Conservation (phyloP, 1,284 basidiomycete species). For the Bondarzewia mesenterica region DNA sequence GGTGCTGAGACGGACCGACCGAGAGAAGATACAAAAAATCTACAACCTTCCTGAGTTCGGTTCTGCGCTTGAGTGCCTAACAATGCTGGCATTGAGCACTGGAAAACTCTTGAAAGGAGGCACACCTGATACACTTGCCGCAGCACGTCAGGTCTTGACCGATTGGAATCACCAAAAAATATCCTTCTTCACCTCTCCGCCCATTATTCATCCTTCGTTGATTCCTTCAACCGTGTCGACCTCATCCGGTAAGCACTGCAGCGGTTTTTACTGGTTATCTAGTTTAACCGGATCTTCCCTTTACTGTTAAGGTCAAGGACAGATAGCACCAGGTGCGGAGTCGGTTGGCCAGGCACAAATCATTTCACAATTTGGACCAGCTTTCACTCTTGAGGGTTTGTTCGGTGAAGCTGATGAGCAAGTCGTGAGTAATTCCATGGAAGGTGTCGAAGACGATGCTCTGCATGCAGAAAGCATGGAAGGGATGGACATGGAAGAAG, state of each 20-base stretch:
- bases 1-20: slow-evolving; percentile 67
- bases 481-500: slow-evolving; percentile 4
- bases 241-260: slow-evolving; percentile 1
- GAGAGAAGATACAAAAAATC: slow-evolving; percentile 65
- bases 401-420: slow-evolving; percentile 63
- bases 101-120: slow-evolving; percentile 90
- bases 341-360: slow-evolving; percentile 71
- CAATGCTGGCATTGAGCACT: slow-evolving; percentile 83
- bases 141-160: slow-evolving; percentile 78
- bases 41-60: slow-evolving; percentile 76
- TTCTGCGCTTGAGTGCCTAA: slow-evolving; percentile 79
- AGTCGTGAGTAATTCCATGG: slow-evolving; percentile 2
- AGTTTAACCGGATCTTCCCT: not conserved
- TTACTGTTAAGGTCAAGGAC: slow-evolving; percentile 4
- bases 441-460: not conserved
- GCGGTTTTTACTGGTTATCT: not conserved
- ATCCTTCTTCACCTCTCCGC: slow-evolving; percentile 79
- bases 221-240: slow-evolving; percentile 46
- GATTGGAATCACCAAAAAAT: slow-evolving; percentile 99
- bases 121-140: slow-evolving; percentile 80
- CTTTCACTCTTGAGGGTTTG: slow-evolving; percentile 69
- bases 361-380: slow-evolving; percentile 52
- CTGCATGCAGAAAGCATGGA: not conserved
- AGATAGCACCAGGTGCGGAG: slow-evolving; percentile 62
- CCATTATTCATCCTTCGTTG: slow-evolving; percentile 67